Conservation (phyloP, 768 basidiomycete species). For the Rhodotorula diobovata region DNA sequence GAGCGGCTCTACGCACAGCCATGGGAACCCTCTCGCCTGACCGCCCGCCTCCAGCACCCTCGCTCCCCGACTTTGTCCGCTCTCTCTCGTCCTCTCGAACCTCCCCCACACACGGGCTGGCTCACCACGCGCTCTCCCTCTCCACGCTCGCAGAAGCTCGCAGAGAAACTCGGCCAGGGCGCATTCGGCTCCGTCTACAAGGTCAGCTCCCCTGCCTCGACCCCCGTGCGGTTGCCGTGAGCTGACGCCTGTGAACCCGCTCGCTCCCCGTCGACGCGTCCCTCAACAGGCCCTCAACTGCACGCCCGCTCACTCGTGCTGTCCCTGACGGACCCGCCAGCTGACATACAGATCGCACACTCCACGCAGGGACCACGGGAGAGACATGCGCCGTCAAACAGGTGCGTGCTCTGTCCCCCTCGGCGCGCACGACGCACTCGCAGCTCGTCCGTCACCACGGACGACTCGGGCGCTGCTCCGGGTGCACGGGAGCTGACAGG, state of each 20-base stretch:
- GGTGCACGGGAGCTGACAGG: neutral
- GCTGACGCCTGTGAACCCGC: neutral
- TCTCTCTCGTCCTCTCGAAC: neutral
- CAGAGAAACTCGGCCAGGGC: constrained; percentile 35
- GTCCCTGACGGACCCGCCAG: accelerated
- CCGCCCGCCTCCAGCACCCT: neutral
- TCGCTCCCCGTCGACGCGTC: neutral
- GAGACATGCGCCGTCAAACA: constrained; percentile 99
- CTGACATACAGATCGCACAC: constrained; percentile 56
- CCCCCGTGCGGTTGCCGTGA: too few relatives aligned
- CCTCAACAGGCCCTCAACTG: constrained; percentile 38
- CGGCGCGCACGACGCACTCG: too few relatives aligned
- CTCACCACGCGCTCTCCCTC: neutral
- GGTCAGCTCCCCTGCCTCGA: neutral
- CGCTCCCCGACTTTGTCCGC: constrained; percentile 32
- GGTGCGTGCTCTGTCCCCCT: constrained; percentile 8
- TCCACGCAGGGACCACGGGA: constrained; percentile 67
- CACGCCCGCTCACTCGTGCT: neutral
- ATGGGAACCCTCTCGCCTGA: neutral
- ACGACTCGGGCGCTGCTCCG: too few relatives aligned
- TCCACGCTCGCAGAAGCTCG: constrained; percentile 19
- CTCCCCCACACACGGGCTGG: neutral
- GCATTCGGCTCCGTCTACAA: constrained; percentile 37
- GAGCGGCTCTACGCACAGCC: accelerated
- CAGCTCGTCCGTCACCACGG: neutral